Evolutionary conservation across 441 rosid genomes (phyloP), one percentile per base, ranked within the genome.

Genomic region (Cnidoscolus chayamansa): DNA sequence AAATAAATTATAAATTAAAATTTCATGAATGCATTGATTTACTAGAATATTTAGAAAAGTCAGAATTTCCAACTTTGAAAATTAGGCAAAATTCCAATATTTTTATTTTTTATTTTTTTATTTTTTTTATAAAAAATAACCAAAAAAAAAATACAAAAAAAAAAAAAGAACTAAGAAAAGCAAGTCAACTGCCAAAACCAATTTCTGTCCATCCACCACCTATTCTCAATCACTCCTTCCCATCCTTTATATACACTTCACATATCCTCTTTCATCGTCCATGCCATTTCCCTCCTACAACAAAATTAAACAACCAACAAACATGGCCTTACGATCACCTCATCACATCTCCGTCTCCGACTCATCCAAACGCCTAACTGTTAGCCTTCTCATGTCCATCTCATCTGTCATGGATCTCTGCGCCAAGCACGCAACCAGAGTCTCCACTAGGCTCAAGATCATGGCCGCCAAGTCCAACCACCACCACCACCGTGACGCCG

Each of bases 351-450:
- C 69, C 70, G 45, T 4, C 45, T 40, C 45, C 45, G 45, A 3
- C 45, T 56, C 86, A 0, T 74, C 76, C 16, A 84, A 81, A 78
- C 86, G 83, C 45, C 64, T 84, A n/a, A 74, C 73, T 13, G 8
- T 48, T 30, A 71, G 68, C 64, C 81, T 87, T 54, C 68, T 86
- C 65, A 32, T 86, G 17, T 83, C 92, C 71, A 10, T 79, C 16
- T 75, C 79, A 3, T 75, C 66, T 31, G 62, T 89, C 49, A 69
- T 83, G 85, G 74, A 84, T 66, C 71, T 77, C 0, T 83, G 84
- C 60, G 84, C 90, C 53, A 89, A 81, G 83, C 84, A 79, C 53
- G 90, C 88, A 17, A 65, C 74, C 49, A 78, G 72, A 43, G 72
- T 79, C 67, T 84, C 96, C 0, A 81, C 32, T 60, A 81, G 82